phyloP scores from a whole-genome alignment of 257 asterid genomes.

The Datura wrightii region DNA sequence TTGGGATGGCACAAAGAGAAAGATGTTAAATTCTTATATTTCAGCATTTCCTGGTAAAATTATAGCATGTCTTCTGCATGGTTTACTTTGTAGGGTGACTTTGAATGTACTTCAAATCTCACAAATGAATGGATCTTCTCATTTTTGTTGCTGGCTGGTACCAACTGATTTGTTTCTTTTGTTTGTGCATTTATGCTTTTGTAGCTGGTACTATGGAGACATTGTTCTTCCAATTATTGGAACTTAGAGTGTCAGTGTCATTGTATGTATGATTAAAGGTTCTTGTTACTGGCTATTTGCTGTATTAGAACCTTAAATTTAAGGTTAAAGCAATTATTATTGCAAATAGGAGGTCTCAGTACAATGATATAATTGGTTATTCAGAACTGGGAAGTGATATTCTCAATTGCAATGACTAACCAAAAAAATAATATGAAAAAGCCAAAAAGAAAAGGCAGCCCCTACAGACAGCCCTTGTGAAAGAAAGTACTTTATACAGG shows the following conservation, averaged over 20 bases:
- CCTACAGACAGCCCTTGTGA: neutral
- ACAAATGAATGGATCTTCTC: neutral
- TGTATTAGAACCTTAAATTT: neutral
- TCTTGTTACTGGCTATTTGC: neutral
- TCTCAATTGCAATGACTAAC: neutral
- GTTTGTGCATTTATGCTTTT: neutral
- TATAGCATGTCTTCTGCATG: neutral
- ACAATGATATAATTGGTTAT: neutral
- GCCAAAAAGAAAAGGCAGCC: neutral
- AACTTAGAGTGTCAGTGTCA: neutral
- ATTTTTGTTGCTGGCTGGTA: neutral
- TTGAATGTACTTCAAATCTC: neutral
- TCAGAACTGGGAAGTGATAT: neutral
- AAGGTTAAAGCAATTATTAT: neutral
- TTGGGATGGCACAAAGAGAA: neutral
- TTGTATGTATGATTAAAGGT: neutral
- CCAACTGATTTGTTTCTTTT: neutral
- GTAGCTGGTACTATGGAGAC: neutral
- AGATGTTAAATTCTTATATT: neutral
- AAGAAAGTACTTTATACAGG: constrained; percentile 3
- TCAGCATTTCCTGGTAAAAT: neutral
- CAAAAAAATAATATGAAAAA: neutral
- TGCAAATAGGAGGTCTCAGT: neutral
- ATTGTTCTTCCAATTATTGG: neutral
- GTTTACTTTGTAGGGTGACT: neutral